These are phyloP conservation scores for Moricandia arvensis DNA, from an alignment of 345 rosid species.

Conservation along the genomic window DNA sequence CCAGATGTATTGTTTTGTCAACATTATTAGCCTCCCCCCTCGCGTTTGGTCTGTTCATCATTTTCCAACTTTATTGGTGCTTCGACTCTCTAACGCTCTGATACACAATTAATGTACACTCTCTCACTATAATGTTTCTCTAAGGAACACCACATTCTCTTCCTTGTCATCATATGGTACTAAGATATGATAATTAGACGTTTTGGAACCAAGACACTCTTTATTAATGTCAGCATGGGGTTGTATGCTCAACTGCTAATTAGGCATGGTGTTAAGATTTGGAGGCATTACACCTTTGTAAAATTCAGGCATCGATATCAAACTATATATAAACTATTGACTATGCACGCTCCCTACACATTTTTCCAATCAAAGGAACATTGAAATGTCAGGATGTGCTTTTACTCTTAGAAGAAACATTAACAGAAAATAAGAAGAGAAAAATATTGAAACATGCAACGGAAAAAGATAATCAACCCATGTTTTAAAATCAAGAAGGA, in stretches of 20 bases:
- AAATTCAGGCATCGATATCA: not conserved
- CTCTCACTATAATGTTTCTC: not conserved
- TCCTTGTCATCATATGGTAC: not conserved
- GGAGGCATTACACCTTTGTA: not conserved
- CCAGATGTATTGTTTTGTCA: not conserved
- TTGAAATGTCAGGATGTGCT: not conserved
- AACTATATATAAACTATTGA: not conserved
- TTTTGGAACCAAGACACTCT: not conserved
- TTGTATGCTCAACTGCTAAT: not conserved
- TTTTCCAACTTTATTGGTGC: not conserved
- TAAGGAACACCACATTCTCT: not conserved
- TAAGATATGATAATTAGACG: not conserved
- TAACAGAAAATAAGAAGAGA: not conserved
- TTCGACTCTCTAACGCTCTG: not conserved
- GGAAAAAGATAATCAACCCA: not conserved
- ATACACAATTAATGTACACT: too few species aligned
- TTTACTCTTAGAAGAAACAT: not conserved
- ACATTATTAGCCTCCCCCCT: not conserved
- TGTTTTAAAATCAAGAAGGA: not conserved
- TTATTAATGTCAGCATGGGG: not conserved
- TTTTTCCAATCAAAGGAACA: not conserved
- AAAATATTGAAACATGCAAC: not conserved
- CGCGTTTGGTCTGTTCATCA: not conserved
- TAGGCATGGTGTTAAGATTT: not conserved
- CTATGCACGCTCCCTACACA: not conserved